A percentile compares a stretch with the other conserved stretches of the same genome.
Conservation (phyloP, 2,329 filamentous ascomycete genomes). For the Aureobasidium melanogenum region DNA sequence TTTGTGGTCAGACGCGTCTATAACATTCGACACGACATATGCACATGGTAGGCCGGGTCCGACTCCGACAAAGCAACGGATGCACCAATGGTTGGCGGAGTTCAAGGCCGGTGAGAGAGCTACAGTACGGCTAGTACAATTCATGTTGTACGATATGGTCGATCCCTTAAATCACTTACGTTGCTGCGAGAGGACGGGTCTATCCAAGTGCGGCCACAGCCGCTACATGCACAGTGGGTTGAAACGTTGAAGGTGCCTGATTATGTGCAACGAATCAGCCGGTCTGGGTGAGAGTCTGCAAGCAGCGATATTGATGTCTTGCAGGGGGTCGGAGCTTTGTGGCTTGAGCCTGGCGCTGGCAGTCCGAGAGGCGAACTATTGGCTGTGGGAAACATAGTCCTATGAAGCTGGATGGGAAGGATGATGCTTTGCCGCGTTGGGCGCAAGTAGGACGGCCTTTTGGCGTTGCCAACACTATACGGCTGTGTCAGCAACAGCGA, state of each 20-base stretch:
- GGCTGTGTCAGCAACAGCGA: neutral
- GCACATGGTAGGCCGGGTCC: neutral
- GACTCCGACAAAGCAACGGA: neutral
- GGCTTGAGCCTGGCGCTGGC: neutral
- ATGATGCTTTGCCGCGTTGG: neutral
- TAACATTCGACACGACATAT: neutral
- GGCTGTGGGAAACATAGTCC: no score
- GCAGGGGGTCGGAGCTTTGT: neutral
- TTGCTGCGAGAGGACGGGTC: neutral
- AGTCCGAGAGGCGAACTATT: neutral
- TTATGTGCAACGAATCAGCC: neutral
- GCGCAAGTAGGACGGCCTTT: neutral
- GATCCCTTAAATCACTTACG: neutral
- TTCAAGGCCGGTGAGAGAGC: neutral
- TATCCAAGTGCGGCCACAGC: neutral
- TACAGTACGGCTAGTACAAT: neutral
- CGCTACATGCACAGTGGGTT: neutral
- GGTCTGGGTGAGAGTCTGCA: neutral
- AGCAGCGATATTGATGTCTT: slow-evolving; percentile 1
- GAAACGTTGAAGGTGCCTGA: neutral
- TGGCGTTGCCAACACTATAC: neutral
- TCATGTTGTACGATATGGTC: neutral
- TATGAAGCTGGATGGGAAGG: neutral
- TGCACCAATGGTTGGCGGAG: neutral
- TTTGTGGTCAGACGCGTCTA: neutral